These are phyloP conservation scores for Neoarthrinium moseri DNA, from an alignment of 2,329 filamentous ascomycete genomes.

Conservation along the genomic window DNA sequence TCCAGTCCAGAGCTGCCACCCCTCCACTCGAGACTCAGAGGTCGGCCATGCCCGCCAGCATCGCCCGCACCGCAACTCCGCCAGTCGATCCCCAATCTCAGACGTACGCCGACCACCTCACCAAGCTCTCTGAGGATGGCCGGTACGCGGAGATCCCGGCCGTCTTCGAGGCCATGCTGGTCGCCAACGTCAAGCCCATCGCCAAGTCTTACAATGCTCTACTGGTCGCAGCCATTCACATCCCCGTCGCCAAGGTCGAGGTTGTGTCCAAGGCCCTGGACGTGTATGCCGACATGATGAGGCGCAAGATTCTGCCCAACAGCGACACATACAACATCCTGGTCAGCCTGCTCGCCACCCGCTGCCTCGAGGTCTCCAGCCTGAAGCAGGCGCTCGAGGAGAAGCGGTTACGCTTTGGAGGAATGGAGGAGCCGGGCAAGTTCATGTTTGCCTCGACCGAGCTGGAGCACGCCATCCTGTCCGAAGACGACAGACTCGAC, in stretches of 20 bases:
- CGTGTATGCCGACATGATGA: constrained; percentile 95
- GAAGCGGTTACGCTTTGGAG: constrained; percentile 75
- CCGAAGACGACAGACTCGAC: constrained; percentile 82
- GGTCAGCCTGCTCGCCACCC: constrained; percentile 76
- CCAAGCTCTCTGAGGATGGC: constrained; percentile 67
- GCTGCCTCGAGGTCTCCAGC: constrained; percentile 74
- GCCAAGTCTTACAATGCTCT: constrained; percentile 90
- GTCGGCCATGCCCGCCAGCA: constrained; percentile 42
- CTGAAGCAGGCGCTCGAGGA: constrained; percentile 74
- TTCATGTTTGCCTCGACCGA: constrained; percentile 83
- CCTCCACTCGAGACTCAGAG: constrained; percentile 40
- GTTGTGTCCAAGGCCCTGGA: constrained; percentile 89
- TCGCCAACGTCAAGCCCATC: constrained; percentile 76
- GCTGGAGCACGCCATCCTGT: constrained; percentile 80
- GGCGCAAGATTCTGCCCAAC: constrained; percentile 77
- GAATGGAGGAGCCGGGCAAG: constrained; percentile 65
- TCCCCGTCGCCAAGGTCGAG: constrained; percentile 77
- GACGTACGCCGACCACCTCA: constrained; percentile 76
- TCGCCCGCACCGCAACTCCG: constrained; percentile 58
- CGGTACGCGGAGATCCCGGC: constrained; percentile 86
- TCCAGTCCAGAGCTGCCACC: constrained; percentile 38
- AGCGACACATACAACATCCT: constrained; percentile 85
- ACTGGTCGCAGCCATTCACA: constrained; percentile 77
- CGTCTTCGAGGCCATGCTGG: constrained; percentile 87
- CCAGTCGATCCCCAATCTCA: constrained; percentile 63